Evolutionary conservation across 179 eudicot genomes (phyloP).

Genomic region (Gypsophila paniculata): DNA sequence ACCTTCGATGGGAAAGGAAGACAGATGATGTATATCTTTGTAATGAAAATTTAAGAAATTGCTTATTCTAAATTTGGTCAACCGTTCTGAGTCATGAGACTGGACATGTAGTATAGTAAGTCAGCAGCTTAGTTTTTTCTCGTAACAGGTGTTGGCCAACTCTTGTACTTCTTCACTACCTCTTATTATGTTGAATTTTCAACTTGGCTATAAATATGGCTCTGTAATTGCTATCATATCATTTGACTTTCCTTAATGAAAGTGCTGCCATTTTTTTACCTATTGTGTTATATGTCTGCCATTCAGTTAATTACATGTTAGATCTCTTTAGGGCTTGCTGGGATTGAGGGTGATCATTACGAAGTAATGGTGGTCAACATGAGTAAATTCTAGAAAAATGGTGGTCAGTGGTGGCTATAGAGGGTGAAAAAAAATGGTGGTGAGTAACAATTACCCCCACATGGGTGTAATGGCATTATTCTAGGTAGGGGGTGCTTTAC

Average conservation of each 20-base stretch:
- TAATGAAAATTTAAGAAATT: neutral
- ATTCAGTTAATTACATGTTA: neutral
- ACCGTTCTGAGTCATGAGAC: neutral
- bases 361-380: too few species aligned
- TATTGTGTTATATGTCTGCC: slow-evolving; percentile 2
- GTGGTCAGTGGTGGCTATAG: too few species aligned
- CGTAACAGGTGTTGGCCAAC: neutral
- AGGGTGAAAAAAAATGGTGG: too few species aligned
- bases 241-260: neutral
- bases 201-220: neutral
- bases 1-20: neutral
- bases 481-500: too few species aligned
- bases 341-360: too few species aligned
- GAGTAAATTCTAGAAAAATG: too few species aligned
- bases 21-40: neutral
- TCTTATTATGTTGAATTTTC: neutral
- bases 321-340: too few species aligned
- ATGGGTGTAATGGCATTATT: too few species aligned
- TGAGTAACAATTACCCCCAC: too few species aligned
- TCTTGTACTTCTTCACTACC: neutral
- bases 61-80: neutral
- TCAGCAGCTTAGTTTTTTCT: neutral
- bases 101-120: slow-evolving; percentile 13
- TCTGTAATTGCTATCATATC: neutral
- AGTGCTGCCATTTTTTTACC: neutral